Evolutionary conservation across 371 early-diverging fungal genomes (phyloP).

Genomic region (Mortierella sp.): DNA sequence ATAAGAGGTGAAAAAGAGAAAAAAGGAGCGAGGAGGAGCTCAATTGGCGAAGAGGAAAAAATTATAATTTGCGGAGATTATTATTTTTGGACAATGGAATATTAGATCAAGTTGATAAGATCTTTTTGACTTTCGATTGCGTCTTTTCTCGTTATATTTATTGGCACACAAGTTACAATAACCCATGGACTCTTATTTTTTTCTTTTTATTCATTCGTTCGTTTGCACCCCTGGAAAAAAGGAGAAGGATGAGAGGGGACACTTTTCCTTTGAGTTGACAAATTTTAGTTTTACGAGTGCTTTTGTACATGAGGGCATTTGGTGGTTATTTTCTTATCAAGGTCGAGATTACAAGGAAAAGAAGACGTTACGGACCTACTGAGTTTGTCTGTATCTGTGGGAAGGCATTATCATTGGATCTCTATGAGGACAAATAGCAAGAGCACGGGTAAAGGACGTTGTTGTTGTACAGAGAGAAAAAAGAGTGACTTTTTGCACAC

Average conservation of each 20-base stretch:
- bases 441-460: background rate
- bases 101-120: slow-evolving; percentile 41
- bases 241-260: too few relatives aligned
- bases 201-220: too few relatives aligned
- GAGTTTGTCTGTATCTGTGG: slow-evolving; percentile 9
- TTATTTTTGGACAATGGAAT: slow-evolving; percentile 20
- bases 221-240: too few relatives aligned
- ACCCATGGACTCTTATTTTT: background rate
- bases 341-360: background rate
- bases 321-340: background rate
- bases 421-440: background rate
- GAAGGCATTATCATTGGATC: background rate
- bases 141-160: slow-evolving; percentile 10
- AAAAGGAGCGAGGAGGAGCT: slow-evolving; percentile 1
- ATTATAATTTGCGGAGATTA: slow-evolving; percentile 49
- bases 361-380: slow-evolving; percentile 8
- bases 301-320: slow-evolving; percentile 2
- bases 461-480: slow-evolving; percentile 6
- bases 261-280: background rate
- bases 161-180: background rate
- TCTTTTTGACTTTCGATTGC: slow-evolving; percentile 14
- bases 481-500: background rate
- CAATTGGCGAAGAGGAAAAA: slow-evolving; percentile 7
- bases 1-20: background rate
- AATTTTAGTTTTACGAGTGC: slow-evolving; percentile 6